Evolutionary conservation across 164 flowering plant species (phyloP).

Genomic region (Paratinospora sagittata): DNA sequence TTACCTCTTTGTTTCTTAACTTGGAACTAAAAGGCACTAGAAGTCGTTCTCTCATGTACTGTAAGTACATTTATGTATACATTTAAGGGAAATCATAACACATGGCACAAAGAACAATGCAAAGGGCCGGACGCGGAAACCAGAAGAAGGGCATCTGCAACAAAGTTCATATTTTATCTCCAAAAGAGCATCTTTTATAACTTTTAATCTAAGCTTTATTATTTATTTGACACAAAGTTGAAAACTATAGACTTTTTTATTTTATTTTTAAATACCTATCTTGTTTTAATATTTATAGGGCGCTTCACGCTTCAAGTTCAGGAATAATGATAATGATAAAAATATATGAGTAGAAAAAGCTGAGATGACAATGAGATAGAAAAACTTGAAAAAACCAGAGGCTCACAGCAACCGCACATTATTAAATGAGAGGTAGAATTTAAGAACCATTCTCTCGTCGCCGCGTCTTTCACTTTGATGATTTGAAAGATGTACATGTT

Average conservation of each 20-base stretch:
- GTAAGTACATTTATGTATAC: no score
- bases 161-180: background rate
- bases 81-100: no score
- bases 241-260: background rate
- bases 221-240: slow-evolving; percentile 1
- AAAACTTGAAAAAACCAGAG: background rate
- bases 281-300: background rate
- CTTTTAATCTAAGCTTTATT: slow-evolving; percentile 5
- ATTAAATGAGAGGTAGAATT: background rate
- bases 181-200: slow-evolving; percentile 2
- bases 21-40: no score
- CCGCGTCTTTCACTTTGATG: slow-evolving; percentile 5
- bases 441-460: background rate
- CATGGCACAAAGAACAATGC: background rate
- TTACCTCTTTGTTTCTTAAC: no score
- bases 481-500: background rate
- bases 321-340: slow-evolving; percentile 6
- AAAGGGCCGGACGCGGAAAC: slow-evolving; percentile 8
- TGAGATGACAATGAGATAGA: background rate
- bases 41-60: no score
- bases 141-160: background rate
- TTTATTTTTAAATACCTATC: no score
- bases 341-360: background rate
- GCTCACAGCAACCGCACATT: slow-evolving; percentile 2
- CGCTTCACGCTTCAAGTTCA: no score